These are phyloP conservation scores for Cylindrotheca fusiformis DNA, from an alignment of 108 stramenopile species.

Conservation along the genomic window DNA sequence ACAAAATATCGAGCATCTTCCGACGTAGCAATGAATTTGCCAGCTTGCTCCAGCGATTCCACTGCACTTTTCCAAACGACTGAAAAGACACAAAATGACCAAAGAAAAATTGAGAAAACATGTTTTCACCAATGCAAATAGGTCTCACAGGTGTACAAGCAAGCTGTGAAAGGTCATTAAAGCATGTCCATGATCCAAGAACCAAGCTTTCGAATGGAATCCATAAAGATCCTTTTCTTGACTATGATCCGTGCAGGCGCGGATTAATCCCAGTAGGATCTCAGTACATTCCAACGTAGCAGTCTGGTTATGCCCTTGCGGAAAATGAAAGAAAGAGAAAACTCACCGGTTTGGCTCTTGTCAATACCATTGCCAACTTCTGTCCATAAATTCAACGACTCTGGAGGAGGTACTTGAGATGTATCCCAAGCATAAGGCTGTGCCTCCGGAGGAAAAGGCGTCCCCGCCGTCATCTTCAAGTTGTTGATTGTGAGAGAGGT, in stretches of 20 bases:
- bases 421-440: constrained; percentile 23
- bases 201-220: background rate
- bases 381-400: constrained; percentile 48
- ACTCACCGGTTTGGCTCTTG: constrained; percentile 72
- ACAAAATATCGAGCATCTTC: constrained; percentile 65
- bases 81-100: constrained; percentile 16
- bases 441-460: constrained; percentile 14
- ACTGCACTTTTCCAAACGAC: constrained; percentile 84
- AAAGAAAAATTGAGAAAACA: background rate
- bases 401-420: constrained; percentile 26
- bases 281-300: background rate
- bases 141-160: no score
- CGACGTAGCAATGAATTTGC: constrained; percentile 24
- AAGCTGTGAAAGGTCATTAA: no score
- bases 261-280: background rate
- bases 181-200: background rate
- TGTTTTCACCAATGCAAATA: no score
- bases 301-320: background rate
- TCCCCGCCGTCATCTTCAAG: constrained; percentile 17
- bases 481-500: no score
- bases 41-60: constrained; percentile 60
- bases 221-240: no score
- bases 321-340: background rate
- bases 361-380: constrained; percentile 72
- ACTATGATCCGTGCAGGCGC: no score